phyloP scores from a whole-genome alignment of 768 basidiomycete genomes.

The Lactarius psammicola region DNA sequence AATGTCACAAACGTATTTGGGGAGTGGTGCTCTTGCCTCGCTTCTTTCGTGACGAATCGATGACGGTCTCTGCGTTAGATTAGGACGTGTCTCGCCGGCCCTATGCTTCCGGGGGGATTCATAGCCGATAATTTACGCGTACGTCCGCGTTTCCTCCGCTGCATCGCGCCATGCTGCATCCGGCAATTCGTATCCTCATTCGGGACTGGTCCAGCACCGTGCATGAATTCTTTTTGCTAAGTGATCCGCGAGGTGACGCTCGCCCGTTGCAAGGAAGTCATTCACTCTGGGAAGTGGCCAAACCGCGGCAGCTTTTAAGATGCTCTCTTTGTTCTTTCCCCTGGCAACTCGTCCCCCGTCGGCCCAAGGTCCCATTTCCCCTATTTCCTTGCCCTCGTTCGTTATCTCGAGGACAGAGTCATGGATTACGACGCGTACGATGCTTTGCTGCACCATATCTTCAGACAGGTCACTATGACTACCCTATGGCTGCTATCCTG shows the following conservation, averaged over 20 bases:
- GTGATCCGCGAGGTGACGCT: slow-evolving; percentile 1
- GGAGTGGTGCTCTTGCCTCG: slow-evolving; percentile 3
- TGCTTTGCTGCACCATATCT: slow-evolving; percentile 76
- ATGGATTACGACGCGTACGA: slow-evolving; percentile 84
- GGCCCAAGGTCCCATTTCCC: slow-evolving; percentile 22
- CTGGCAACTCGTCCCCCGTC: slow-evolving; percentile 23
- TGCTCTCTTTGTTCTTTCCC: slow-evolving; percentile 18
- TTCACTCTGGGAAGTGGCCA: background rate
- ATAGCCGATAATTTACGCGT: background rate
- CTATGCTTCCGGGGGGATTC: slow-evolving; percentile 8
- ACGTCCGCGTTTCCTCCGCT: slow-evolving; percentile 16
- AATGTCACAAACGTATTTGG: background rate
- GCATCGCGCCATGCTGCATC: background rate
- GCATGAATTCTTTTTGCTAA: background rate
- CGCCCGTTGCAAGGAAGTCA: background rate
- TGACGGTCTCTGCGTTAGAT: background rate
- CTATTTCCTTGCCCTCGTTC: slow-evolving; percentile 2
- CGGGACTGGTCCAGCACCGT: background rate
- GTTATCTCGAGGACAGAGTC: slow-evolving; percentile 8
- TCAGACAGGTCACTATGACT: slow-evolving; percentile 55
- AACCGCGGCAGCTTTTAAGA: slow-evolving; percentile 1
- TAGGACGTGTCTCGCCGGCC: background rate
- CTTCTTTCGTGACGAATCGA: slow-evolving; percentile 1
- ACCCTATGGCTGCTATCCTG: background rate
- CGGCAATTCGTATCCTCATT: slow-evolving; percentile 1